These are phyloP conservation scores for Mucor sp. DNA, from an alignment of 371 early-diverging fungal species.

Conservation along the genomic window DNA sequence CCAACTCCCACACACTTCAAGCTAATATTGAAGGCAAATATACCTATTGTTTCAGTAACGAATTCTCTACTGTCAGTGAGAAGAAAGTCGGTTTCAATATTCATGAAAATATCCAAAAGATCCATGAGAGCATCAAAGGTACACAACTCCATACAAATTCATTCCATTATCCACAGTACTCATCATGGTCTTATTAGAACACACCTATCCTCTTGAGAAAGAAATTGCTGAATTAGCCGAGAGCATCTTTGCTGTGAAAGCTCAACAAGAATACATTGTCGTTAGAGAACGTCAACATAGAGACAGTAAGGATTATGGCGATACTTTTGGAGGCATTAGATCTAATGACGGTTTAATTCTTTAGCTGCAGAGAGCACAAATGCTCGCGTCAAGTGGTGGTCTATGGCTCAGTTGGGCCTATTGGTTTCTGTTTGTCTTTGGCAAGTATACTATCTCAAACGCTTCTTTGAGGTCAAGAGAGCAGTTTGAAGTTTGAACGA, in stretches of 20 bases:
- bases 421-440: slow-evolving; percentile 66
- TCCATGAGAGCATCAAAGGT: slow-evolving; percentile 40
- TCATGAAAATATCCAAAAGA: slow-evolving; percentile 45
- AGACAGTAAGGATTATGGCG: slow-evolving; percentile 56
- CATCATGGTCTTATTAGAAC: slow-evolving; percentile 21
- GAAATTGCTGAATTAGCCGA: slow-evolving; percentile 71
- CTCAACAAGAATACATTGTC: slow-evolving; percentile 77
- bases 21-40: slow-evolving; percentile 63
- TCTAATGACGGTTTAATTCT: not conserved
- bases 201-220: slow-evolving; percentile 64
- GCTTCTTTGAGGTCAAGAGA: slow-evolving; percentile 80
- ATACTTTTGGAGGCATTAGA: no score
- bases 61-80: slow-evolving; percentile 51
- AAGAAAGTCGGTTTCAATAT: slow-evolving; percentile 60
- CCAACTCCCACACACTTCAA: slow-evolving; percentile 54
- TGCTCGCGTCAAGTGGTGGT: slow-evolving; percentile 79
- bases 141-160: no score
- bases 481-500: slow-evolving; percentile 50
- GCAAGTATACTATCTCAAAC: slow-evolving; percentile 75
- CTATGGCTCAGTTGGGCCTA: slow-evolving; percentile 64
- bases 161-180: not conserved
- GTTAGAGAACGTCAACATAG: slow-evolving; percentile 71
- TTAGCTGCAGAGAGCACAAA: slow-evolving; percentile 79
- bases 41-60: slow-evolving; percentile 80
- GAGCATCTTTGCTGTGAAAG: slow-evolving; percentile 65